A percentile compares a stretch with the other conserved stretches of the same genome.
Evolutionary conservation across 345 rosid genomes (phyloP).

Genomic region (Eucalyptus polyanthemos): DNA sequence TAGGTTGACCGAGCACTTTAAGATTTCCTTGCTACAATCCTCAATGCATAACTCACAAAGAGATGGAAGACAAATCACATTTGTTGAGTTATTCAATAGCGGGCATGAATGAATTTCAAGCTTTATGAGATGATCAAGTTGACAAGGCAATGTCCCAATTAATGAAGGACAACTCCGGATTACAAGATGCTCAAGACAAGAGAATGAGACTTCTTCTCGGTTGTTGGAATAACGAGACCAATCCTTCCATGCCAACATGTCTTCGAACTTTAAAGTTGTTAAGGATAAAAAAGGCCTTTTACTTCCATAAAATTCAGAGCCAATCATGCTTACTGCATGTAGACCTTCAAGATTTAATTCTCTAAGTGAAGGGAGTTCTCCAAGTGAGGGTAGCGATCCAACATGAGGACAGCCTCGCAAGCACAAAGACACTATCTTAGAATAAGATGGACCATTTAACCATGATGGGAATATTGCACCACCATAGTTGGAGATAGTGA

Average conservation of each 20-base stretch:
- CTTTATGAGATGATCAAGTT: background rate
- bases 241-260: background rate
- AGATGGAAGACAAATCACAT: background rate
- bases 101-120: background rate
- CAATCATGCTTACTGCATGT: accelerated
- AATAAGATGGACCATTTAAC: background rate
- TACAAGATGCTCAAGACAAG: background rate
- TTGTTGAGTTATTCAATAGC: no score
- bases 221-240: background rate
- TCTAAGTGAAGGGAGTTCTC: background rate
- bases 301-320: background rate
- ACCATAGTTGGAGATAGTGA: background rate
- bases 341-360: background rate
- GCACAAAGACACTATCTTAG: background rate
- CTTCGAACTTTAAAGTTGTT: background rate
- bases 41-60: background rate
- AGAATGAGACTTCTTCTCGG: background rate
- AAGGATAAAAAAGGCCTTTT: no score
- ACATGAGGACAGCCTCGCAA: background rate
- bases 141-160: background rate
- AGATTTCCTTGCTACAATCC: background rate
- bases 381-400: background rate
- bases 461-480: background rate
- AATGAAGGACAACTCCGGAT: accelerated
- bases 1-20: background rate